These are phyloP conservation scores for Colletotrichum sp. DNA, from an alignment of 2,329 filamentous ascomycete species.

Conservation along the genomic window DNA sequence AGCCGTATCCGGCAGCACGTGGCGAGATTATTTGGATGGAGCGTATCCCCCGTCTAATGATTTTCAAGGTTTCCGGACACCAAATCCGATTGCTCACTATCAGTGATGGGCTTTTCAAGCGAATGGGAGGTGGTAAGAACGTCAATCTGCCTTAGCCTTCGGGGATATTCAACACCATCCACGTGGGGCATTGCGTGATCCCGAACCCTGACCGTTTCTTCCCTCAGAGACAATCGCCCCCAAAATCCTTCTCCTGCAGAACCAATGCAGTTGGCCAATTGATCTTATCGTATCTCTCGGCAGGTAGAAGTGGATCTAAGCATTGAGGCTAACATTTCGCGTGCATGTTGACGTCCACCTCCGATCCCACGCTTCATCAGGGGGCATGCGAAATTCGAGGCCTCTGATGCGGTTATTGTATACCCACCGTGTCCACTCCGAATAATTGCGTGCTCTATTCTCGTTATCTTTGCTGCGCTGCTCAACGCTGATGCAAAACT, in stretches of 20 bases:
- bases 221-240: not conserved
- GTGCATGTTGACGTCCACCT: not conserved
- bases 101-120: not conserved
- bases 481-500: not conserved
- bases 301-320: not conserved
- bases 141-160: not conserved
- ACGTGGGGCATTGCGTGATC: slow-evolving; percentile 16
- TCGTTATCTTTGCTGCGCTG: not conserved
- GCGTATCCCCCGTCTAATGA: not conserved
- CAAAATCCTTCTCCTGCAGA: not conserved
- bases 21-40: not conserved
- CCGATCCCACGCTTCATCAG: not conserved
- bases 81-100: not conserved
- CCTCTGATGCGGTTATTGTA: not conserved
- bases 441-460: not conserved
- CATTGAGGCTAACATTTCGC: not conserved
- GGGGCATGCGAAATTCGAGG: not conserved
- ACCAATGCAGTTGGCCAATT: not conserved
- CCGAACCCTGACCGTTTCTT: not conserved
- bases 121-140: not conserved
- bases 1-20: not conserved
- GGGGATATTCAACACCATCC: not conserved
- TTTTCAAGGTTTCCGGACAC: not conserved
- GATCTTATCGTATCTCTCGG: not conserved
- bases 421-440: not conserved